These are phyloP conservation scores for Plasmodium chabaudi DNA, from an alignment of 169 alveolate genomes.

Conservation along the genomic window DNA sequence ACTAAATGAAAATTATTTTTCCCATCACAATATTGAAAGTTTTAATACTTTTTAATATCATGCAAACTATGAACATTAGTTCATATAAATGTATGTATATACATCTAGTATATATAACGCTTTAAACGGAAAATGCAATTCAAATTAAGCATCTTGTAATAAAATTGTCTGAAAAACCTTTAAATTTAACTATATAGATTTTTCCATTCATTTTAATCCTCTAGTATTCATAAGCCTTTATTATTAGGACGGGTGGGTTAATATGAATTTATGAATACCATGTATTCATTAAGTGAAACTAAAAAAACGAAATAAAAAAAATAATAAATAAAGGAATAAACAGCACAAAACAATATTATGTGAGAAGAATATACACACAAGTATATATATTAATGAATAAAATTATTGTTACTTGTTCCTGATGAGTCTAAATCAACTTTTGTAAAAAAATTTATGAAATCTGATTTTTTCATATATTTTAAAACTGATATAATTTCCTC, in stretches of 20 bases:
- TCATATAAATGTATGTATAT: not conserved
- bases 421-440: conserved; percentile 58
- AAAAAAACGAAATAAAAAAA: conserved; percentile 22
- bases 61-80: too few relatives aligned
- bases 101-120: not conserved
- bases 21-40: too few relatives aligned
- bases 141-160: too few relatives aligned
- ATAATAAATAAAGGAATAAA: not conserved
- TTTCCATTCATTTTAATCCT: too few relatives aligned
- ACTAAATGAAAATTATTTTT: not conserved
- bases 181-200: too few relatives aligned
- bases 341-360: not conserved
- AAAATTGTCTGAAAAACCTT: too few relatives aligned
- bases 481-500: conserved; percentile 46
- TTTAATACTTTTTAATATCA: too few relatives aligned
- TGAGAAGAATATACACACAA: not conserved
- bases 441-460: conserved; percentile 49
- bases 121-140: not conserved
- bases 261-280: conserved; percentile 45
- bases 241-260: not conserved
- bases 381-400: conserved; percentile 3
- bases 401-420: conserved; percentile 46
- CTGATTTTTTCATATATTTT: conserved; percentile 60
- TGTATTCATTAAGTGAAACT: conserved; percentile 62
- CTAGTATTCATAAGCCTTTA: not conserved